Percentiles rank a stretch among this genome's conserved stretches.
Conservation (phyloP, 177 flowering plant genomes). For the Vitis hybrid region DNA sequence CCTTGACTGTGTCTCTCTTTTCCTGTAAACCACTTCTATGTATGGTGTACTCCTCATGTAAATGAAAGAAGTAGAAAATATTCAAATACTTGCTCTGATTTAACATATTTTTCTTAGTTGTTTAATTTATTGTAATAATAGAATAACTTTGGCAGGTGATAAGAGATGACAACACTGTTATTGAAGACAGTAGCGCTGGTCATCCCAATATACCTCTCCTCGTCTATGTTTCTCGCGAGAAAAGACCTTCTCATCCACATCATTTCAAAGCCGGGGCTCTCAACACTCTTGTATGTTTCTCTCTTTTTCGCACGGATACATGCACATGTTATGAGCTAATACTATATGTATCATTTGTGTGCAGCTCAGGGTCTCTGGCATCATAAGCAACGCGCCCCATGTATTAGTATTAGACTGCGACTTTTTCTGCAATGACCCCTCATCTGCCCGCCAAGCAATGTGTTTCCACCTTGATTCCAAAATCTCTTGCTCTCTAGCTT, state of each 20-base stretch:
- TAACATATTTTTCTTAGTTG: too few species aligned
- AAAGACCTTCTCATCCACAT: slow-evolving; percentile 48
- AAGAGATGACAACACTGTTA: neutral
- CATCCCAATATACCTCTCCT: slow-evolving; percentile 41
- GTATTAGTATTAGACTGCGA: slow-evolving; percentile 64
- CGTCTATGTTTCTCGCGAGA: slow-evolving; percentile 70
- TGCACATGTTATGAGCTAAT: neutral
- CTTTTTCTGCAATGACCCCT: slow-evolving; percentile 67
- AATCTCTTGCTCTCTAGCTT: slow-evolving; percentile 35
- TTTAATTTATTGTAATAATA: too few species aligned
- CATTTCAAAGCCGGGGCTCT: slow-evolving; percentile 79
- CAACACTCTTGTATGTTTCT: slow-evolving; percentile 51
- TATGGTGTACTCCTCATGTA: too few species aligned
- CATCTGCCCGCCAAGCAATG: slow-evolving; percentile 63
- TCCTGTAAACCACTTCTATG: too few species aligned
- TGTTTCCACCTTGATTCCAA: slow-evolving; percentile 59
- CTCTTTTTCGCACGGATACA: neutral
- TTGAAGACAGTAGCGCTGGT: neutral
- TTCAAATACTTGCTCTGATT: too few species aligned
- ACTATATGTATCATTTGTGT: neutral
- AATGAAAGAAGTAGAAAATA: too few species aligned
- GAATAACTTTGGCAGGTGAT: slow-evolving; percentile 28
- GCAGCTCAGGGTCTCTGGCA: slow-evolving; percentile 65
- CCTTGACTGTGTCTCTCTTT: too few species aligned
- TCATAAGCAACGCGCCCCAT: slow-evolving; percentile 57